Base-by-base conservation (phyloP, 2,329 filamentous ascomycete genomes). In the Hymenoscyphus occultus region DNA sequence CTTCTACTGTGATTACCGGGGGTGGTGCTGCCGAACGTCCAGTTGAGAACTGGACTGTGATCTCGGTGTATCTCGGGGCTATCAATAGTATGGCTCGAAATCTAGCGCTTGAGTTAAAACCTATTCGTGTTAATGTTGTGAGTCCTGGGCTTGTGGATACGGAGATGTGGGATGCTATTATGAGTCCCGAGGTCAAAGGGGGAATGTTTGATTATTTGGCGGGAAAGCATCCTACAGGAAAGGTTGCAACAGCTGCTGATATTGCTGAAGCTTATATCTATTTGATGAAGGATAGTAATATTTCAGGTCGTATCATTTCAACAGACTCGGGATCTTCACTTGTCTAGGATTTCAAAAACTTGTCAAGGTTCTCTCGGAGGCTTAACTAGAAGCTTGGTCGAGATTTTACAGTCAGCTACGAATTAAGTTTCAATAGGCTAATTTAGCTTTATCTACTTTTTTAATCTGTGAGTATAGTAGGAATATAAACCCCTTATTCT, bases 61-160 rank as follows among this genome's bases (percentile, higher is more conserved):
- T 85, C 1, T 78, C 79, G 0, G 76, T 77, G 1, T 83, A 81
- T 61, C 81, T 80, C 0, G 80, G 82, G 0, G 86, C 81, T 0
- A 68, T 85, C 6, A 78, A 85, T 60, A 80, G 82, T 2, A 79
- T 89, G 73, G 78, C 80, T 1, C 78, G 83, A 1, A 81, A 79
- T 2, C 76, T 91, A 40, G 88, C 88, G 1, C 71, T 90, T 39
- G 87, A 90, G 70, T 71, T 91, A 63, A 82, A 81, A 67, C 88
- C 88, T 0, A 75, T 90, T 9, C 77, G 89, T 1, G 86, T 90
- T 32, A 91, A 91, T 72, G 72, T 82, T 0, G 84, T 90, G 1
- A 78, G 76, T 62, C 86, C 86, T 0, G 88, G 87, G 0, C 77
- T 79, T 0, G 78, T 84, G 0, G 74, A 80, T 48, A 86, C 84